Evolutionary conservation across 768 basidiomycete genomes (phyloP).

Genomic region (Tricholoma hemisulphureum): DNA sequence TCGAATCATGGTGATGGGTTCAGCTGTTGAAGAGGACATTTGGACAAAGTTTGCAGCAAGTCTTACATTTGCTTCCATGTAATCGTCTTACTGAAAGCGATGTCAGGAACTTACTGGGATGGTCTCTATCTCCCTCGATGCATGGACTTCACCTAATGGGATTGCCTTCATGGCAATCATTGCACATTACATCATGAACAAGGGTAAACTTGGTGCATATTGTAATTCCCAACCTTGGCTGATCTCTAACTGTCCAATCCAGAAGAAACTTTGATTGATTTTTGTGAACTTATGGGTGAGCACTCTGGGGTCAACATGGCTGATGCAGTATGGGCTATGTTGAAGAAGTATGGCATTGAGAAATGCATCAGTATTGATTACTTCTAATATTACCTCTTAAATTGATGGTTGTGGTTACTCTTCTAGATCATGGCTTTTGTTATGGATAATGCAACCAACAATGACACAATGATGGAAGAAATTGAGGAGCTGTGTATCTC

Average conservation of each 20-base stretch:
- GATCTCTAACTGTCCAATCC: background rate
- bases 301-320: constrained; percentile 38
- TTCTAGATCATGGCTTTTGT: constrained; percentile 30
- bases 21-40: background rate
- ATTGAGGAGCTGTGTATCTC: constrained; percentile 16
- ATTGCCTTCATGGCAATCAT: constrained; percentile 26
- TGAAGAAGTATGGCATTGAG: constrained; percentile 25
- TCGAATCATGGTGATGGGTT: background rate
- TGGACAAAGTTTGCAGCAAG: background rate
- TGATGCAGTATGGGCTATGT: constrained; percentile 27
- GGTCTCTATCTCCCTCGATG: constrained; percentile 20
- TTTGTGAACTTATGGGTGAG: constrained; percentile 31
- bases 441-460: constrained; percentile 37
- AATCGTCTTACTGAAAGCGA: background rate
- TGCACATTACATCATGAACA: constrained; percentile 21
- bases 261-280: constrained; percentile 39
- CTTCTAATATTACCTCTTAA: background rate
- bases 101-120: constrained; percentile 15
- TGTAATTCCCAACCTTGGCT: background rate
- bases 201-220: constrained; percentile 18
- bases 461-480: constrained; percentile 30
- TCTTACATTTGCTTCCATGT: background rate
- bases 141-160: constrained; percentile 28
- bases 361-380: constrained; percentile 14
- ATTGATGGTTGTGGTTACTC: background rate